Evolutionary conservation across 345 rosid species (phyloP), one percentile per base, ranked within the genome.

Genomic region (Raphanus sativus): DNA sequence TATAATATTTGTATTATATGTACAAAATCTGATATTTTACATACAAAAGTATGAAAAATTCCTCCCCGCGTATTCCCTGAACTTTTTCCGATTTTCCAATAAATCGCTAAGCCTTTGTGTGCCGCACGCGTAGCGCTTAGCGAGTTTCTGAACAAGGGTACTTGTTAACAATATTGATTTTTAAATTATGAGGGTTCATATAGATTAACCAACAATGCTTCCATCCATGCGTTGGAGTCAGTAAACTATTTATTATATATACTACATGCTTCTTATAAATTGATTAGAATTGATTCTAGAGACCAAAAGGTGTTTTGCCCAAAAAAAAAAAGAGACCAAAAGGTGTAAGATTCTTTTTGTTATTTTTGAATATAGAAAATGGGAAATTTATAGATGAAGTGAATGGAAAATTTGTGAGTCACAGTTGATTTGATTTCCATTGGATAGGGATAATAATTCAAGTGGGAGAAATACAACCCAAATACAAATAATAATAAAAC

Each of bases 391-490:
- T 13, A 59, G 36, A 17, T 29, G n/a, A 78, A 62, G 62, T n/a
- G 40, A 79, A 60, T 74, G 70, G 71, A 79, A 68, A 79, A 50
- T 75, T 69, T 79, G 75, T 42, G 82, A 74, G 71, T 55, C 70
- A 79, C 75, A 62, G 67, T 69, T 74, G 75, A 74, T 68, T 62
- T 74, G 71, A 65, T 78, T 52, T 67, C 59, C 56, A 28, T 42
- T 79, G 62, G 79, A 74, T 68, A 21, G 71, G 68, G 79, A 74
- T 74, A 74, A 69, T 74, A 54, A 68, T 61, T 73, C 65, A 74
- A 69, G 75, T 79, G 67, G 75, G 50, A 13, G 70, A 1, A 8
- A 61, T 48, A 48, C 54, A 48, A 48, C 7, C 54, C 54, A 6
- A 32, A 2, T 2, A 72, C 33, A 65, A 62, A 48, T 8, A 5